Evolutionary conservation across 148 eudicot species (phyloP), one percentile per base, ranked within the genome.

Genomic region (Vaccinium macrocarpon): DNA sequence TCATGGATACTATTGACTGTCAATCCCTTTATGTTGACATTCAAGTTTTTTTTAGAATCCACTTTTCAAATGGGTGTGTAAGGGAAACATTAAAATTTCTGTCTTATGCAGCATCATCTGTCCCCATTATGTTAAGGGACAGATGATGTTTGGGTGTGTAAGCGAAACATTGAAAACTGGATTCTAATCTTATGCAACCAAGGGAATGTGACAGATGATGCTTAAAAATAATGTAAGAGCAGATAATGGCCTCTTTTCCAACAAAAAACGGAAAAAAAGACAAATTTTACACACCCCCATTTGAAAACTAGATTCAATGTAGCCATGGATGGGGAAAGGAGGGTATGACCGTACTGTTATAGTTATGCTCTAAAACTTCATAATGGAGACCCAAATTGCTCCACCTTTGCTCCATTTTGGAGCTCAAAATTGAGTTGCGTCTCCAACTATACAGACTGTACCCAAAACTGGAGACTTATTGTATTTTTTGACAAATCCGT

Each of bases 281-380:
- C n/a, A 32, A 32, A 32, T 32, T 32, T 32, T 32, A 32, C 35
- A 32, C 35, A 32, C 35, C 32, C 32, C 35, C 35, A 32, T 32
- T 32, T 32, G 35, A 32, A 32, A 32, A 32, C 35, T 32, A 3
- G 35, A 32, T 32, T 32, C 25, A 97, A 97, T 79, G 99, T 95
- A 90, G 99, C 99, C 88, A 93, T 97, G 98, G 99, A 95, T 88
- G 99, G 99, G 79, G 99, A 97, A 86, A 97, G 93, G 81, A 92
- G 88, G 86, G 99, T 95, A 86, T 87, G 89, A 32, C 76, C 29
- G 16, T 68, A 38, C 11, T 38, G 13, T 70, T 88, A 32, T 55
- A 6, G 35, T 27, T 19, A 61, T 53, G 38, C 18, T 35, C 4
- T 52, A 68, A 27, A 25, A 8, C 25, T 68, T 68, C 18, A 68